Percentiles rank a stretch among this genome's conserved stretches.
Evolutionary conservation across 495 filamentous ascomycete genomes (phyloP).

Genomic region (Cairneyella variabilis): DNA sequence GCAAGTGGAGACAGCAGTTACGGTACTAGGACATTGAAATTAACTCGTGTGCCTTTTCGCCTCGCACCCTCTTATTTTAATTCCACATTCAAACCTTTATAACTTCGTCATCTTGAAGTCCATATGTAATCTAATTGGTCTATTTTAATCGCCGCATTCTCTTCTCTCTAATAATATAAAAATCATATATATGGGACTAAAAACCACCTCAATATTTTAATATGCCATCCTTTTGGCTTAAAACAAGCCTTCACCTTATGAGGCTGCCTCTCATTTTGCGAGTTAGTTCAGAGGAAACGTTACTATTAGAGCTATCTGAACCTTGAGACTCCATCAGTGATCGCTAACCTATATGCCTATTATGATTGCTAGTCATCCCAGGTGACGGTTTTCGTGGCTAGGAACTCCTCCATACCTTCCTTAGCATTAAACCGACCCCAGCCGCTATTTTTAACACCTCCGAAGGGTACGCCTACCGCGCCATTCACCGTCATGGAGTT

Average conservation of each 20-base stretch:
- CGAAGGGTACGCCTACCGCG: slow-evolving; percentile 70
- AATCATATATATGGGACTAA: too few relatives aligned
- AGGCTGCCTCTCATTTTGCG: too few relatives aligned
- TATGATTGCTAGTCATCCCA: too few relatives aligned
- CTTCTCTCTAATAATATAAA: neutral
- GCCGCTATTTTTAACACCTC: slow-evolving; percentile 82
- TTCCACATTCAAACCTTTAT: neutral
- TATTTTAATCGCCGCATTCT: neutral
- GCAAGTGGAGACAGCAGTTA: too few relatives aligned
- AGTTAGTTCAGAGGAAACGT: too few relatives aligned
- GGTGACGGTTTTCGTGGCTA: slow-evolving; percentile 78
- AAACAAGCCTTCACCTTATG: too few relatives aligned
- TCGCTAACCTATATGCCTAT: too few relatives aligned
- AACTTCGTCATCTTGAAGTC: neutral
- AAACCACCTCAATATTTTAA: too few relatives aligned
- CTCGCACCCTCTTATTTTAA: neutral
- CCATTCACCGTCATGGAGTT: slow-evolving; percentile 82
- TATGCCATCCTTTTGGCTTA: too few relatives aligned
- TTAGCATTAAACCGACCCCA: slow-evolving; percentile 57
- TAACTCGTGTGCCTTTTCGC: neutral
- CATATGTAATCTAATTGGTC: neutral
- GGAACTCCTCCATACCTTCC: slow-evolving; percentile 62
- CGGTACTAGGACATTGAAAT: neutral
- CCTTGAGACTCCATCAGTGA: too few relatives aligned
- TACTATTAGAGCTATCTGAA: too few relatives aligned